Base-by-base conservation (phyloP, 768 basidiomycete species). In the Mycena vitilis region DNA sequence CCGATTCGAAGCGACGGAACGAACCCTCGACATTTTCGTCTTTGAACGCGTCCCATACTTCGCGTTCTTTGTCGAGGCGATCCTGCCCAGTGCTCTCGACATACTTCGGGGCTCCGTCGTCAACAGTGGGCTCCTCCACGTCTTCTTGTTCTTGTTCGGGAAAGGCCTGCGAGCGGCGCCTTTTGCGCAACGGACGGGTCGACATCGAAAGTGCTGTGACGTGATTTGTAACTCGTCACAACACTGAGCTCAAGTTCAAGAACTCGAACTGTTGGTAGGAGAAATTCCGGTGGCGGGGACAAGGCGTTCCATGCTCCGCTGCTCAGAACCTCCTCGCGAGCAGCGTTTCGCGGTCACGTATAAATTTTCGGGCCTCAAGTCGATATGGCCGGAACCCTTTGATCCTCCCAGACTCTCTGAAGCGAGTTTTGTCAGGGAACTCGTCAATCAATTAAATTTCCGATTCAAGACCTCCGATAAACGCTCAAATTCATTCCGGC, bases 1-100 rank as follows among this genome's bases (percentile, higher is more conserved):
- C 48, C 25, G 40, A 58, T 37, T 40, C 9, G 20, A 51, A 45
- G 22, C 44, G 54, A 42, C 8, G 37, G 13, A 18, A 55, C 40
- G 38, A 20, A 51, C 94, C 87, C 86, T 94, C 94, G 76, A 88
- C 89, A 72, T 93, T 88, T 67, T 95, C 91, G 73, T 95, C 94
- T 74, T 88, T 87, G 75, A 95, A 86, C 45, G 88, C 81, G 53
- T 92, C 89, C 91, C 92, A 93, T 44, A 92, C 83, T 38, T 88
- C 88, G 66, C 81, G 84, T 71, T 91, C 91, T 75, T 86, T 88
- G 73, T 86, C 83, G 25, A 71, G 75, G 52, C 70, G 73, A 68
- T 70, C 71, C 68, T 59, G 68, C 23, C 60, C 68, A 15, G 63
- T 64, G 34, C 62, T 72, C 65, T 58, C 25, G 18, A 62, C 49